Percentiles rank a stretch among this genome's conserved stretches.
Evolutionary conservation across 75 land plant genomes (phyloP).

Genomic region (Sequoiadendron giganteum): DNA sequence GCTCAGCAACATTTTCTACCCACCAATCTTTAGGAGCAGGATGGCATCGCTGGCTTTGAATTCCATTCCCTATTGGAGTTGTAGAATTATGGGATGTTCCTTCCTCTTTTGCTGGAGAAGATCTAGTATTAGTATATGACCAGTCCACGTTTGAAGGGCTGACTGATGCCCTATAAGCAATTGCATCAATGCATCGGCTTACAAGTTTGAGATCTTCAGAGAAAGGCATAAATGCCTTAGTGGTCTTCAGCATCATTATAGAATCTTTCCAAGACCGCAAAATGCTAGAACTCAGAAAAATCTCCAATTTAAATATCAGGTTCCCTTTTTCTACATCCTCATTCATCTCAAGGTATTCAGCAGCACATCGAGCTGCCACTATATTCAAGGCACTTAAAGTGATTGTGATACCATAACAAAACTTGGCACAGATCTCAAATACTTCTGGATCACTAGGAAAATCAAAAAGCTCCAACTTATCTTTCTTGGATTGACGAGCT

Average conservation of each 20-base stretch:
- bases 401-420: constrained; percentile 75
- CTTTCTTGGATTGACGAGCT: constrained; percentile 17
- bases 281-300: constrained; percentile 55
- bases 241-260: constrained; percentile 55
- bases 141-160: constrained; percentile 63
- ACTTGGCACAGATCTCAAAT: constrained; percentile 71
- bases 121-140: constrained; percentile 65
- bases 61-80: constrained; percentile 34
- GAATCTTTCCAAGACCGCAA: constrained; percentile 81
- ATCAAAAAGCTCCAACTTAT: constrained; percentile 33
- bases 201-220: constrained; percentile 61
- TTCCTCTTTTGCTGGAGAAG: not conserved
- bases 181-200: constrained; percentile 54
- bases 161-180: constrained; percentile 51
- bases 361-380: constrained; percentile 60
- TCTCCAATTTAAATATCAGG: constrained; percentile 62
- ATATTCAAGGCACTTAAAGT: constrained; percentile 77
- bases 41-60: constrained; percentile 14
- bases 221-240: constrained; percentile 39
- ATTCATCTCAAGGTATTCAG: constrained; percentile 68
- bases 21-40: constrained; percentile 83
- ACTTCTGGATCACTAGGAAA: constrained; percentile 61
- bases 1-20: constrained; percentile 81
- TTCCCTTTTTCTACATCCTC: constrained; percentile 67
- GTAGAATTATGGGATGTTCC: constrained; percentile 39